Evolutionary conservation across 257 asterid genomes (phyloP), one percentile per base, ranked within the genome.

Genomic region (Primulina huaijiensis): DNA sequence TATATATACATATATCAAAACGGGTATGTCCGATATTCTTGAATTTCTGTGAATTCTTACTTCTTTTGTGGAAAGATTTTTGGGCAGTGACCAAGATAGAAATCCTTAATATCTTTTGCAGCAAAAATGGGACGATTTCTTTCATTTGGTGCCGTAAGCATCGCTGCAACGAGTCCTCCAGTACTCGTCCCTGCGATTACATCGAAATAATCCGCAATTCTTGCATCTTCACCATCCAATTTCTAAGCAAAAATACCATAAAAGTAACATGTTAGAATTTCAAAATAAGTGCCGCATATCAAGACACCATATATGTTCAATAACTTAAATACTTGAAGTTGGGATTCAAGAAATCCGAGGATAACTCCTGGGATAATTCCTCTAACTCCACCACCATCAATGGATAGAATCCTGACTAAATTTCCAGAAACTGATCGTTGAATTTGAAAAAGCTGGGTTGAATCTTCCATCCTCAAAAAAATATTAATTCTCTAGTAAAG

Each of bases 101-200:
- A 75, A 23, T 35, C 21, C 4, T 35, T 63, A 34, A 75, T 75
- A 55, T 75, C 70, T 34, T 69, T 75, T 11, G 79, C 79, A 33
- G 75, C 61, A 31, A 31, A 75, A 5, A 69, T 0, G 3, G 79
- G 79, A 7, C 79, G 79, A 19, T 62, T 25, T 19, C 61, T 55
- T 12, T 34, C 17, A 30, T 69, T 21, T 0, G 78, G 78, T 40
- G 78, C 68, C 5, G 71, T 68, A 3, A 68, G 61, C 78, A 68
- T 62, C 10, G 74, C 62, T 20, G 78, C 55, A 5, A 68, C 43
- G 4, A 74, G 68, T 0, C 68, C 72, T 5, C 66, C 72, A 0
- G 77, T 57, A 31, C 72, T 65, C 7, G 67, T 72, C 25, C 64
- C 64, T 0, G 71, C 65, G n/a, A 72, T 72, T 17, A 72, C 76